Base-by-base conservation (phyloP, 78 protist species). In the Dictyostelium brefeldianum region DNA sequence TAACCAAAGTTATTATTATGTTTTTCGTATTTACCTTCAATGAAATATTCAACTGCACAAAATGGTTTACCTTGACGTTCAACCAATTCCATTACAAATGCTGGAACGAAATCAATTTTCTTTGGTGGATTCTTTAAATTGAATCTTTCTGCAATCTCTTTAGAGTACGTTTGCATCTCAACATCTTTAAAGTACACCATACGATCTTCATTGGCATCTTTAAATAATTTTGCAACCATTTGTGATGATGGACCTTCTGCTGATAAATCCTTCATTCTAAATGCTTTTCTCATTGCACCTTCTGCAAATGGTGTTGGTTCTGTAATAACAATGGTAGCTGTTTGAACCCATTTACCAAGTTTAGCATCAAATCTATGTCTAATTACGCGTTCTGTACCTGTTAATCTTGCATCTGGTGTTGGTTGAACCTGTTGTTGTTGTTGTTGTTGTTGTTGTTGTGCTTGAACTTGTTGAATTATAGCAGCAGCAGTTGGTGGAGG, bases 1-100 rank as follows among this genome's bases (percentile, higher is more conserved):
- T 74, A 96, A 3, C 97, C 99, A 62, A 31, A 89, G 89, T 98
- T 98, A 83, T 90, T 95, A 95, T 98, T 98, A 95, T 97, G 95
- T 59, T 98, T 98, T 65, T 74, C 89, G 62, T 94, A 97, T 48
- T 83, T 57, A 14, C 98, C 97, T 17, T 82, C 95, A 54, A 96
- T 81, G 69, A 80, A 96, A 73, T 36, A 74, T 43, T 97, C 98
- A 10, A 94, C 87, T 0, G 92, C 89, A 59, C 96, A 87, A 54
- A 93, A 75, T 25, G 97, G 97, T 56, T 77, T 83, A 1, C 91
- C 92, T 17, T 85, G 82, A 22, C 96, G 78, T 41, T 94, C 96
- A 31, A 73, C 78, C 53, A 94, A 59, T 43, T 79, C 96, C 87
- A 94, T 67, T 2, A 94, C 80, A 27, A 80, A 94, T n/a, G 96